phyloP scores from a whole-genome alignment of 257 asterid genomes.

The Paulownia fortunei region DNA sequence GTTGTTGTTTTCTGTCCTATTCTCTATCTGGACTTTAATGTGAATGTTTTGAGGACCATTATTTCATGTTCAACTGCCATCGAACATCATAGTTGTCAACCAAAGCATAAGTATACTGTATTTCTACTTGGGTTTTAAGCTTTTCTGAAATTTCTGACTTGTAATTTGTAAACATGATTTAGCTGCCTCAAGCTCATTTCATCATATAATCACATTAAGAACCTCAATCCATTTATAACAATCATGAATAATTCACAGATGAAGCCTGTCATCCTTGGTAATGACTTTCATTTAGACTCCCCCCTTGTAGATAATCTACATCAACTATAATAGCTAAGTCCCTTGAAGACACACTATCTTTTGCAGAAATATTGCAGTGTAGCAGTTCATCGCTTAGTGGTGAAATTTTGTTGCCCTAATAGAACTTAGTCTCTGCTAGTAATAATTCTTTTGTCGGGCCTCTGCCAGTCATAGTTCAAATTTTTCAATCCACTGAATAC shows the following conservation, averaged over 20 bases:
- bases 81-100: slow-evolving; percentile 12
- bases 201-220: slow-evolving; percentile 12
- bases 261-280: slow-evolving; percentile 17
- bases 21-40: slow-evolving; percentile 15
- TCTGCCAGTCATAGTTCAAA: slow-evolving; percentile 16
- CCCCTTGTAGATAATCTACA: not conserved
- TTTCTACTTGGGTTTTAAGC: slow-evolving; percentile 9
- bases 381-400: not conserved
- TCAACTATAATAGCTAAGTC: not conserved
- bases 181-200: slow-evolving; percentile 11
- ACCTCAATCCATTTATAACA: slow-evolving; percentile 7
- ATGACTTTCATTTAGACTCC: slow-evolving; percentile 8
- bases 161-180: not conserved
- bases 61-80: not conserved
- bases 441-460: not conserved
- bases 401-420: not conserved
- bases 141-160: slow-evolving; percentile 7
- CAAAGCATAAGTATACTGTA: slow-evolving; percentile 23
- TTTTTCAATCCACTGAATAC: slow-evolving; percentile 11
- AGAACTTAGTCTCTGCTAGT: slow-evolving; percentile 13
- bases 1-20: not conserved
- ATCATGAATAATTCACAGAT: not conserved
- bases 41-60: slow-evolving; percentile 17
- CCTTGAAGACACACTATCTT: not conserved
- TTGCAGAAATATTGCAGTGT: slow-evolving; percentile 16